phyloP scores from a whole-genome alignment of 345 rosid species.

The Eucalyptus cloeziana region DNA sequence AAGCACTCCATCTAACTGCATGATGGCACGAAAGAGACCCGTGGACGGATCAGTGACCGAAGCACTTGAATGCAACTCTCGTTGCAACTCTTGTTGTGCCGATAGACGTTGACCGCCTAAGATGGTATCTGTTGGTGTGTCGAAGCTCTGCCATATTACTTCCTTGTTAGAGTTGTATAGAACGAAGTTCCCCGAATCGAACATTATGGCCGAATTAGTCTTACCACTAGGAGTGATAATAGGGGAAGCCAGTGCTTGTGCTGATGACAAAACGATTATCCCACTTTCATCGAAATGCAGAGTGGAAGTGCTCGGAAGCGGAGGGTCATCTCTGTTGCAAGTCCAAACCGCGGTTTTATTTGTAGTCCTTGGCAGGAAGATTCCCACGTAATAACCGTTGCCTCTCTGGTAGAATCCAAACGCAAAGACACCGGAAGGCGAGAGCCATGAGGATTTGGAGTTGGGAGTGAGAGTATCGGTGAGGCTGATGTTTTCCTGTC shows the following conservation, averaged over 20 bases:
- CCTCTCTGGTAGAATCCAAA: conserved; percentile 12
- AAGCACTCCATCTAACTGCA: conserved; percentile 14
- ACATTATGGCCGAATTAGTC: conserved; percentile 8
- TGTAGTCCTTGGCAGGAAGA: background rate
- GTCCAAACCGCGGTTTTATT: conserved; percentile 9
- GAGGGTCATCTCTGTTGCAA: background rate
- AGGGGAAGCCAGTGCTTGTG: background rate
- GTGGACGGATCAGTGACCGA: conserved; percentile 2
- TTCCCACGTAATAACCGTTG: background rate
- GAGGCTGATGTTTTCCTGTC: background rate
- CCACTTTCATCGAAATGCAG: background rate
- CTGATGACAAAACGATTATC: background rate
- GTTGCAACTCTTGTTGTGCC: background rate
- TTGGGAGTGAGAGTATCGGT: background rate
- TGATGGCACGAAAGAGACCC: background rate
- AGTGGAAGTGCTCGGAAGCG: background rate
- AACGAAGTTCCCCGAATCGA: conserved; percentile 10
- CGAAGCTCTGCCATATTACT: conserved; percentile 15
- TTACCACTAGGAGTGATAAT: background rate
- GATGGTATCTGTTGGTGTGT: too few species aligned
- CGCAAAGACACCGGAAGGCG: conserved; percentile 2
- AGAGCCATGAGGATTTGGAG: background rate
- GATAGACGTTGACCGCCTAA: too few species aligned
- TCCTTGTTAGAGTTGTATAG: background rate
- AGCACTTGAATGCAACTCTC: conserved; percentile 6